Evolutionary conservation across 495 filamentous ascomycete species (phyloP), one percentile per base, ranked within the genome.

Genomic region (Annulohypoxylon maeteangense): DNA sequence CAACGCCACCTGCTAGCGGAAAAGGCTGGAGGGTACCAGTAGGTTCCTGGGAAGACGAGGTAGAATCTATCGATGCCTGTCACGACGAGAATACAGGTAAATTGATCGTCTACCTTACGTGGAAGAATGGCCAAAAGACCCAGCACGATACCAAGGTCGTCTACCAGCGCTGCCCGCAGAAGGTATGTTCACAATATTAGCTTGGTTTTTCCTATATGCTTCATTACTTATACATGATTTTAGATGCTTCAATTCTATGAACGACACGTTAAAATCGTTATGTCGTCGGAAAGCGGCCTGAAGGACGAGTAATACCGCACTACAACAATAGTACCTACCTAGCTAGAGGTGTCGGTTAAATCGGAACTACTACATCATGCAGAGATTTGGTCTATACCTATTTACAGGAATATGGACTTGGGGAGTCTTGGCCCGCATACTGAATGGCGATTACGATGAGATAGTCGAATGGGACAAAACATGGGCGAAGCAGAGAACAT

Each of bases 241-340:
- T 48, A 89, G 87, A 89, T 89, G 87, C 76, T 90, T 0, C 82
- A 81, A 56, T 90, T 89, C 57, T 90, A 89, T 70, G 87, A 90
- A 65, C 82, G 80, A 3, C 87, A 89, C 53, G 81, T 90, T 7
- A 71, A 80, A n/a, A 85, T 85, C 40, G 78, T 85, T 42, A 80
- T 66, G 40, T 62, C 61, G 22, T 29, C 42, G 10, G 42, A 51
- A 4, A 36, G 32, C 23, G 36, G 29, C 1, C 22, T 50, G 10
- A 72, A 76, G 50, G 62, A 68, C 0, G 73, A 77, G 27, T 68
- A 61, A 14, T 38, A 36, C 32, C 22, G 16, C 38, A 10, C n/a
- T 25, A 23, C n/a, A n/a, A 40, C 18, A 12, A 55, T 42, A 34
- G 20, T 10, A 31, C 18, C 14, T 4, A 25, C 27, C 45, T 29